Base-by-base conservation (phyloP, 169 alveolate species). In the Babesia ovata region DNA sequence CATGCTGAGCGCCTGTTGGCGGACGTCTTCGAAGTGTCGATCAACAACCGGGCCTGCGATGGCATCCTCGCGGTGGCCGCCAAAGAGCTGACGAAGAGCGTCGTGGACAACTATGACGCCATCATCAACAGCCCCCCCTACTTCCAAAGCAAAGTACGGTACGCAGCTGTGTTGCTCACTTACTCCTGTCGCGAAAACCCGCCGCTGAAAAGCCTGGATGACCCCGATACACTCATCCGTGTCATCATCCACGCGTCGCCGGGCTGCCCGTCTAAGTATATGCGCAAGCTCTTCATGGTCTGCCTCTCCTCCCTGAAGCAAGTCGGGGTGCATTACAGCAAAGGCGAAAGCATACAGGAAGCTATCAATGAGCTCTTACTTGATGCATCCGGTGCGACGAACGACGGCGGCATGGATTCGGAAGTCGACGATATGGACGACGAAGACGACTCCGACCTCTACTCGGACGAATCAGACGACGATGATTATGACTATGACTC, bases 1-100 rank as follows among this genome's bases (percentile, higher is more conserved):
- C 76, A 67, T 50, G 49, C 76, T 10, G 76, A 67, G 44, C 63
- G 76, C 17, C 76, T 67, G 4, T 22, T 67, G 21, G 76, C 76
- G 9, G 76, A 67, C 53, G 33, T 67, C 22, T 67, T 67, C 26
- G 76, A 67, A 45, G 53, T 67, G n/a, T 28, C 44, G 21, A 28
- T 50, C 28, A 50, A 67, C 29, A 67, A 6, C 54, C 76, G 76
- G 24, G 76, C 65, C n/a, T 67, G 76, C 29, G 76, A 67, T 49
- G 8, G 58, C 17, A 67, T 67, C 21, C 65, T 67, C 21, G 28
- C 22, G 29, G 52, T 48, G 16, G 76, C 76, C 14, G 76, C 76
- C 13, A 19, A n/a, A 44, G 76, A 67, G 39, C 56, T 67, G 33
- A 29, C 65, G 17, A 48, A 39, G 28, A 29, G 26, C 60, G 56